These are phyloP conservation scores for Colletotrichum gigasporum DNA, from an alignment of 2,329 filamentous ascomycete genomes.

Conservation along the genomic window DNA sequence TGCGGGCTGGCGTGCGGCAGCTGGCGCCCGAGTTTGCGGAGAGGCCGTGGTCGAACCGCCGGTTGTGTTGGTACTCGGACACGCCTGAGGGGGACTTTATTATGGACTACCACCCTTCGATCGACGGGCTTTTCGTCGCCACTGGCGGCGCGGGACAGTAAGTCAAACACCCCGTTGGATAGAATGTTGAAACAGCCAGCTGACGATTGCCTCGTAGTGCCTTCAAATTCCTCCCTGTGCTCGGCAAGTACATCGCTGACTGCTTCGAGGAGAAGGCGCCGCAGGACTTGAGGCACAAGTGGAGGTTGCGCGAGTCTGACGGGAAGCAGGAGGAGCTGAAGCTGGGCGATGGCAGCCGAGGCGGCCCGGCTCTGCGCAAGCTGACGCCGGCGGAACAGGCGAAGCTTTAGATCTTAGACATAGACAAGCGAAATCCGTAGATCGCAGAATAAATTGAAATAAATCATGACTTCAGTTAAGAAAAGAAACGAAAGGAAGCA, in stretches of 20 bases:
- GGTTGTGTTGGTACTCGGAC: conserved; percentile 73
- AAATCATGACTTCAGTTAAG: no score
- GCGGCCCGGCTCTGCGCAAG: conserved; percentile 38
- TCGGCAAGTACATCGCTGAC: conserved; percentile 41
- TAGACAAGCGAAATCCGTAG: no score
- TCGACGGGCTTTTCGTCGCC: conserved; percentile 56
- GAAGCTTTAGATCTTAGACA: conserved; percentile 34
- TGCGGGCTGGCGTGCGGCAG: conserved; percentile 59
- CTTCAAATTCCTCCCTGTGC: conserved; percentile 39
- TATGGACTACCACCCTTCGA: conserved; percentile 62
- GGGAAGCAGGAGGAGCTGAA: conserved; percentile 25
- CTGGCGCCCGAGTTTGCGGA: conserved; percentile 64
- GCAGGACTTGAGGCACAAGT: conserved; percentile 39
- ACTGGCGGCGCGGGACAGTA: conserved; percentile 57
- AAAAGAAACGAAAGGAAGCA: no score
- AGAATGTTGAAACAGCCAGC: background rate
- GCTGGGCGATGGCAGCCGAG: conserved; percentile 42
- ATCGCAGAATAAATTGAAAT: no score
- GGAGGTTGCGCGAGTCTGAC: conserved; percentile 37
- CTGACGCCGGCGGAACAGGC: conserved; percentile 38
- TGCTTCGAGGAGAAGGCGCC: conserved; percentile 43
- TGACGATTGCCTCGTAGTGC: conserved; percentile 19
- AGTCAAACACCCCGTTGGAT: background rate
- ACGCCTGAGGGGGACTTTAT: conserved; percentile 72
- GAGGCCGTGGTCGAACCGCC: conserved; percentile 58